Evolutionary conservation across 1,284 basidiomycete species (phyloP).

Genomic region (Athelia psychrophila): DNA sequence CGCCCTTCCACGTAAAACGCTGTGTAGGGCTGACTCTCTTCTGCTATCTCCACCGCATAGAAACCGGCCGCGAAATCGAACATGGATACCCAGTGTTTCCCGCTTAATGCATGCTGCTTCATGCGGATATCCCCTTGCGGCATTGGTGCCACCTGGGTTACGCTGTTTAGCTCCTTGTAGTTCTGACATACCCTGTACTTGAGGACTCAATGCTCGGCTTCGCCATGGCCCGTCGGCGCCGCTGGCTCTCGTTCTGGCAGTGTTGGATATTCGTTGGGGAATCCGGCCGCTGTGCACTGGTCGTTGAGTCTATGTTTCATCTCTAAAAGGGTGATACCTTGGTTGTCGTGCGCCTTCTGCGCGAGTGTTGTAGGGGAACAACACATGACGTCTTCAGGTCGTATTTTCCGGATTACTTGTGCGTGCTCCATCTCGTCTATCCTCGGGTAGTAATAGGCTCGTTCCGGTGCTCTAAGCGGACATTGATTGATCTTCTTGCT

Average conservation of each 20-base stretch:
- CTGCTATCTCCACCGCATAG: constrained; percentile 27
- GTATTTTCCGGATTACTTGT: background rate
- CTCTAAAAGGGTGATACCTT: background rate
- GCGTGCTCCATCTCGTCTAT: background rate
- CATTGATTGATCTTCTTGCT: constrained; percentile 1
- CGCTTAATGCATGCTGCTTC: constrained; percentile 30
- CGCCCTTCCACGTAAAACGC: constrained; percentile 36
- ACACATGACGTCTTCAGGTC: constrained; percentile 2
- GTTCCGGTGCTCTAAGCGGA: background rate
- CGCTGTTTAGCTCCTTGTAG: constrained; percentile 1
- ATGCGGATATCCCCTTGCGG: constrained; percentile 27
- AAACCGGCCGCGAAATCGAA: constrained; percentile 36
- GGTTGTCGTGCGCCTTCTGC: constrained; percentile 5
- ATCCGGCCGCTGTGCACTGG: background rate
- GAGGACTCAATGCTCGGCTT: no score
- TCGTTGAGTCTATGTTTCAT: constrained; percentile 3
- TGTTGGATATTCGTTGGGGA: background rate
- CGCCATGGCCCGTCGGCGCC: background rate
- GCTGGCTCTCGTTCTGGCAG: background rate
- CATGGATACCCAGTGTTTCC: constrained; percentile 25
- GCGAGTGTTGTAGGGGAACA: background rate
- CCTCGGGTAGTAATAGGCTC: background rate
- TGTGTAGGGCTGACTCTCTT: constrained; percentile 28
- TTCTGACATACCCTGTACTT: constrained; percentile 12
- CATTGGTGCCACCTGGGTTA: constrained; percentile 9